Conservation (phyloP, 495 filamentous ascomycete genomes). For the Annulohypoxylon nitens region DNA sequence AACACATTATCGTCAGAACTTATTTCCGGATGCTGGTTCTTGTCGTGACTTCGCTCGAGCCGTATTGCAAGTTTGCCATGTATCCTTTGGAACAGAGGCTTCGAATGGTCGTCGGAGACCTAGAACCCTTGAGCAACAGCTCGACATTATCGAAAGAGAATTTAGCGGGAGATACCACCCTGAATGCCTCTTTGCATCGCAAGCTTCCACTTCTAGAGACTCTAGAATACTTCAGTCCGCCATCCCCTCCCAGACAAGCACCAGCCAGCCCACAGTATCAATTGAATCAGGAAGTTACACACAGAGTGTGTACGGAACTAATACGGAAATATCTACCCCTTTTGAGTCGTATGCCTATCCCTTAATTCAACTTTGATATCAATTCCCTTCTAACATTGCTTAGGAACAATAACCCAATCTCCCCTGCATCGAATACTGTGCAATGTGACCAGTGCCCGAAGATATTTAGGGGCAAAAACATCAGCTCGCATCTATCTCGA, state of each 20-base stretch:
- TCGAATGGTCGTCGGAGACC: not conserved
- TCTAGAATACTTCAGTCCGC: not conserved
- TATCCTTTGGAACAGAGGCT: not conserved
- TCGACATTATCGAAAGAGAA: conserved; percentile 16
- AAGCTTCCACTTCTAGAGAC: not conserved
- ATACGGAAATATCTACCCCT: conserved; percentile 1
- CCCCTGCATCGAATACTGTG: not conserved
- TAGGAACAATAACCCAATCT: conserved; percentile 20
- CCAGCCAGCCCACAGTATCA: conserved; percentile 17
- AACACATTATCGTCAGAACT: not conserved
- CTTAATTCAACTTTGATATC: not conserved
- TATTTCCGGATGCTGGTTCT: conserved; percentile 6
- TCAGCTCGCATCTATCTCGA: conserved; percentile 36
- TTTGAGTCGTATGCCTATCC: conserved; percentile 5
- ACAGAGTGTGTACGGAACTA: conserved; percentile 7
- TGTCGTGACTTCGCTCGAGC: conserved; percentile 17
- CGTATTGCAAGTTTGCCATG: conserved; percentile 12
- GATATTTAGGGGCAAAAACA: conserved; percentile 15
- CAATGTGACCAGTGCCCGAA: conserved; percentile 28
- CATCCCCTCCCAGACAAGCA: conserved; percentile 13
- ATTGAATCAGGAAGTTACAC: conserved; percentile 10
- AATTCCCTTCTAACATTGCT: not conserved
- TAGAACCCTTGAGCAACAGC: not conserved
- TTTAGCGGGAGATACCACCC: conserved; percentile 24
- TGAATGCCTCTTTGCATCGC: conserved; percentile 16